Percentiles rank a stretch among this genome's conserved stretches.
Conservation (phyloP, 768 basidiomycete species). For the Dentipellis fragilis region DNA sequence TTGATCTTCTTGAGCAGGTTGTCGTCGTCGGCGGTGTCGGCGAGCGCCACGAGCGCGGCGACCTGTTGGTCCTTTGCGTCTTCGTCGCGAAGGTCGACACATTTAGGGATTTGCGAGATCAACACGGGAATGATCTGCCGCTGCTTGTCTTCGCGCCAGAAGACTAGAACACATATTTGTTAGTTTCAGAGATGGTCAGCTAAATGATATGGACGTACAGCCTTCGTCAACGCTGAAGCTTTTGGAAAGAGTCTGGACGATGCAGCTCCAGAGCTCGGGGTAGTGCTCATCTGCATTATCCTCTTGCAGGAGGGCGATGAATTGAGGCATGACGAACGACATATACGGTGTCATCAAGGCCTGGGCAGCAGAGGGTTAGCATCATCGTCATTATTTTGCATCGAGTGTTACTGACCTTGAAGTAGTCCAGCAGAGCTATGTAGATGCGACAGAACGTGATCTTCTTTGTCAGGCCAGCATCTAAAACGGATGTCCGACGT, state of each 20-base stretch:
- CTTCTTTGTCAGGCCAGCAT: constrained; percentile 34
- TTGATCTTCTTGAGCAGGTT: constrained; percentile 71
- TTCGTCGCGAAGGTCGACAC: constrained; percentile 11
- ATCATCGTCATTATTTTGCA: neutral
- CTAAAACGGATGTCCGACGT: constrained; percentile 10
- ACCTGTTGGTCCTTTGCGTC: constrained; percentile 19
- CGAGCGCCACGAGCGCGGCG: constrained; percentile 26
- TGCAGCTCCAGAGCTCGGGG: constrained; percentile 48
- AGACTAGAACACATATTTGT: constrained; percentile 36
- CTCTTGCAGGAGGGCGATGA: constrained; percentile 49
- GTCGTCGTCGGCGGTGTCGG: constrained; percentile 47
- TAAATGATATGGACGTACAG: constrained; percentile 34
- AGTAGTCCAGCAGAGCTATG: constrained; percentile 66
- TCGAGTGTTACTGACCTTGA: constrained; percentile 52
- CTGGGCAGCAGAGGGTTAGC: constrained; percentile 25
- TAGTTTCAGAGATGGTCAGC: neutral
- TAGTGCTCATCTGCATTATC: constrained; percentile 29
- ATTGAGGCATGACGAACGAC: constrained; percentile 60
- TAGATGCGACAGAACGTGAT: constrained; percentile 72
- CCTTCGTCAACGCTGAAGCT: constrained; percentile 74
- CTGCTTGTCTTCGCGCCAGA: constrained; percentile 84
- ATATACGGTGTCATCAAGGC: constrained; percentile 88
- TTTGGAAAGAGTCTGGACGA: constrained; percentile 54
- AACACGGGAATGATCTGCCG: constrained; percentile 49
- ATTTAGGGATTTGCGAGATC: constrained; percentile 49